Conservation (phyloP, 2,329 filamentous ascomycete species). For the Diplodia seriata region DNA sequence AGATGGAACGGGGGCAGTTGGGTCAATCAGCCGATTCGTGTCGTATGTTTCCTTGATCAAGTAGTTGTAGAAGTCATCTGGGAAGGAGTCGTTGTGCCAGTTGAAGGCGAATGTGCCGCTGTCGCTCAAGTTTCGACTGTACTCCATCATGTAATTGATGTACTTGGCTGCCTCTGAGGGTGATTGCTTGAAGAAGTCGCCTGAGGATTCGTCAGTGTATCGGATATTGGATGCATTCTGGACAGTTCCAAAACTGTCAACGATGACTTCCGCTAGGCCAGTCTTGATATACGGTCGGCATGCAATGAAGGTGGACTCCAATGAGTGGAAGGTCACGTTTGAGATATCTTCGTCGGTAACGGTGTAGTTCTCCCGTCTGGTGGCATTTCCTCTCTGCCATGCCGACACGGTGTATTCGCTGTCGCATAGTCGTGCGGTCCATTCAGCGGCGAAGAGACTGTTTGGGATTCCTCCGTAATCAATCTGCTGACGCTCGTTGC, state of each 20-base stretch:
- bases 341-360: conserved; percentile 6
- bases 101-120: neutral
- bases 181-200: neutral
- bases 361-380: neutral
- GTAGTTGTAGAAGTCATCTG: conserved; percentile 57
- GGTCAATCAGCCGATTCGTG: conserved; percentile 46
- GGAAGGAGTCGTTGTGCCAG: conserved; percentile 59
- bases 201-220: neutral
- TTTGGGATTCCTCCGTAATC: conserved; percentile 5
- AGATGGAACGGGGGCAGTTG: conserved; percentile 43
- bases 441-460: conserved; percentile 2
- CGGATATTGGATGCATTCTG: conserved; percentile 3
- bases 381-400: conserved; percentile 9
- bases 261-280: conserved; percentile 44
- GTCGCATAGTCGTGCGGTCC: conserved; percentile 7
- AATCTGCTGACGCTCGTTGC: conserved; percentile 3
- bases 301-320: conserved; percentile 41
- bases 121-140: neutral
- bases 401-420: conserved; percentile 5
- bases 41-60: conserved; percentile 48
- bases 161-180: neutral
- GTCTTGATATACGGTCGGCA: conserved; percentile 47
- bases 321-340: conserved; percentile 11
- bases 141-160: conserved; percentile 4
- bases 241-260: conserved; percentile 8